Base-by-base conservation (phyloP, 1,284 basidiomycete species). In the Tremellales sp. region DNA sequence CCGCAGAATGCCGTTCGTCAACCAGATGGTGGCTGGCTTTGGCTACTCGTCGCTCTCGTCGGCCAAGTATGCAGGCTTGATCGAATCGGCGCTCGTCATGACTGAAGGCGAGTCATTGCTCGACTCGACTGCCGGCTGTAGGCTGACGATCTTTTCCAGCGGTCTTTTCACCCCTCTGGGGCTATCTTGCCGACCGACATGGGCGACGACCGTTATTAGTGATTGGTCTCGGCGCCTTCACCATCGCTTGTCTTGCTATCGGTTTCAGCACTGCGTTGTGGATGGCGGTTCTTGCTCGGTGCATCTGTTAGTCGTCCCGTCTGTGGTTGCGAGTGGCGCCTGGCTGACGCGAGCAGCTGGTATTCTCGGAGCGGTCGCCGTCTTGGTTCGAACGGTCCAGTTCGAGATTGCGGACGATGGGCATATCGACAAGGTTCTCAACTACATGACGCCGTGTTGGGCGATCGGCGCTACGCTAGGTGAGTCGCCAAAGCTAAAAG, bases 1-100 rank as follows among this genome's bases (percentile, higher is more conserved):
- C n/a, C n/a, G n/a, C n/a, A n/a, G n/a, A n/a, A 47, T 47, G 45
- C 45, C 45, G 36, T 47, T 47, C 45, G 32, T 47, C 45, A 47
- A 47, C 28, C 27, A 42, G 25, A 47, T 47, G 45, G 45, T 47
- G 10, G 39, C 33, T 14, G 22, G 40, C 13, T 42, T 41, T 29
- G 40, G 27, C 25, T 13, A 19, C 31, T 19, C 22, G 13, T 7
- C 45, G 5, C 7, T 33, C 21, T 34, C 37, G 40, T 9, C 31
- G 5, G 29, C 45, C 5, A 5, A 22, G n/a, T 47, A 42, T 29
- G 19, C 45, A 5, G 45, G 45, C 7, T 4, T 42, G 5, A 42
- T 47, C 39, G 45, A 42, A 18, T 42, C 39, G 8, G 6, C 39
- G 13, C 40, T 47, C 31, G 29, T 47, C 45, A 14, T 43, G n/a